Base-by-base conservation (phyloP, 2,329 filamentous ascomycete genomes). In the Penicillium sp. region DNA sequence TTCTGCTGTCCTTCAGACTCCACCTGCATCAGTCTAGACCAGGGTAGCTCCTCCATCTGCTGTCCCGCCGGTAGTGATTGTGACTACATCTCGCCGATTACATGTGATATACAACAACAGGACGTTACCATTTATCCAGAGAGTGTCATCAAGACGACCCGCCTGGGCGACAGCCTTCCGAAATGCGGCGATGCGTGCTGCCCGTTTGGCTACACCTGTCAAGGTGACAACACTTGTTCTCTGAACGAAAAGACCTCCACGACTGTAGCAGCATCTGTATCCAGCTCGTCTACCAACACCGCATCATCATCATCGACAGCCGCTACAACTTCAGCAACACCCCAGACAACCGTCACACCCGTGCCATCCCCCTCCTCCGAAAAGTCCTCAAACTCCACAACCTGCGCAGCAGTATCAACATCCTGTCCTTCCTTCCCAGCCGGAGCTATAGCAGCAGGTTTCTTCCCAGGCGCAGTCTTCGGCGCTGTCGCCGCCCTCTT, bases 401-500 rank as follows among this genome's bases (percentile, higher is more conserved):
- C 48, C 12, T 41, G 54, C 32, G 23, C 50, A 27, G 15, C 34
- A 32, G 15, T 56, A 23, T n/a, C 53, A 18, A 31, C 46, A 18
- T 31, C 65, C 34, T 75, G 75, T 42, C 68, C 72, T 27, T 62
- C 68, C 5, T 79, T 76, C 56, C 75, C 78, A 18, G 68, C 62
- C 23, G 68, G 64, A 37, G 77, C 76, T 29, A 62, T 79, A 29
- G 54, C 72, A 32, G 76, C 73, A 9, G 77, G 77, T 18, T 77
- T 80, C 64, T 77, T 79, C 60, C 74, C 77, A 3, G 77, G 77
- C 6, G 63, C 75, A 16, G 50, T 77, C n/a, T 67, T 73, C 29
- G 77, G 77, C 7, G 69, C 72, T 72, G 45, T 87, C 77, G 35
- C 78, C 74, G 65, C 82, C 82, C 35, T 84, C 80, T 60, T 79